phyloP scores from a whole-genome alignment of 495 filamentous ascomycete species.

The Jackrogersella multiformis region DNA sequence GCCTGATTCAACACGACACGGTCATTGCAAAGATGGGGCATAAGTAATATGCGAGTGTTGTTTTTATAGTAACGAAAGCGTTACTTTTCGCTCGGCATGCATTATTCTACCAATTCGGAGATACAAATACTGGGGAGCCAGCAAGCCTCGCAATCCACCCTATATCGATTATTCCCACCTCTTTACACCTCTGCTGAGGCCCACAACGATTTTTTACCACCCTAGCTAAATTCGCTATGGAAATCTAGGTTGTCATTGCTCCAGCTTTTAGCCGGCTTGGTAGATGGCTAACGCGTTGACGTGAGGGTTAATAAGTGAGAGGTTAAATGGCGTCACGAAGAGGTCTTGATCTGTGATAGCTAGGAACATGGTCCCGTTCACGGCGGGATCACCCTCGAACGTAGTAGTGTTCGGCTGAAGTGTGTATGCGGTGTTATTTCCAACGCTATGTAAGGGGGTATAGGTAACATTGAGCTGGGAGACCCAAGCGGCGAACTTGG shows the following conservation, averaged over 20 bases:
- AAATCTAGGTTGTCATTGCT: not conserved
- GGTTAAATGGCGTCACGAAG: slow-evolving; percentile 79
- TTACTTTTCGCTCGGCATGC: not conserved
- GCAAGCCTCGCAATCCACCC: not conserved
- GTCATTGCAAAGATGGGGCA: not conserved
- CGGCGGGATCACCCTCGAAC: slow-evolving; percentile 70
- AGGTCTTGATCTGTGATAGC: slow-evolving; percentile 76
- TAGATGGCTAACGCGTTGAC: slow-evolving; percentile 80
- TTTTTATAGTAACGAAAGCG: not conserved
- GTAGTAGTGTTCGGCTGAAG: slow-evolving; percentile 73
- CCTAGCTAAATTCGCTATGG: not conserved
- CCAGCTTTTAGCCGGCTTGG: slow-evolving; percentile 73
- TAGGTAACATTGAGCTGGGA: slow-evolving; percentile 89
- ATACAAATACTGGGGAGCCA: no score
- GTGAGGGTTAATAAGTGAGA: slow-evolving; percentile 76
- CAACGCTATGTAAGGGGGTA: slow-evolving; percentile 67
- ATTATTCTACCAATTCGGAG: not conserved
- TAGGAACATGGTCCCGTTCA: slow-evolving; percentile 84
- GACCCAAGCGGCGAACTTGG: slow-evolving; percentile 79
- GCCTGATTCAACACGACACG: no score
- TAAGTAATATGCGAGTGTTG: not conserved
- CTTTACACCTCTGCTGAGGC: not conserved
- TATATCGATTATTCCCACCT: not conserved
- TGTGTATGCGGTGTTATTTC: slow-evolving; percentile 67
- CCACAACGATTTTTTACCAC: not conserved